Conservation (phyloP, 768 basidiomycete genomes). For the Strobilomyces dryophilus region DNA sequence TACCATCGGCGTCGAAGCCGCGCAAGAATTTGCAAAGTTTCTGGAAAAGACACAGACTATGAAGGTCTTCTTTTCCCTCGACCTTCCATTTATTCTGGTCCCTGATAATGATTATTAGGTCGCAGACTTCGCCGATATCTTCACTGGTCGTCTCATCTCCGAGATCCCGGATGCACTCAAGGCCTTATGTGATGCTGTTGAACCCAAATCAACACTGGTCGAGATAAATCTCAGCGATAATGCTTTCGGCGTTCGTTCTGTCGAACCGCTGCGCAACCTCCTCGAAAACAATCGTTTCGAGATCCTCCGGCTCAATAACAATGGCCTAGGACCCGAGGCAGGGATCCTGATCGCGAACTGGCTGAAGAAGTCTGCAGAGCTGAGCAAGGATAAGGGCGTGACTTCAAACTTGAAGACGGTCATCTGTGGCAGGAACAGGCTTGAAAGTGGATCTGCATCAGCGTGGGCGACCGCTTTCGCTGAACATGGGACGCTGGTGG, state of each 20-base stretch:
- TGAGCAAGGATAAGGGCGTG: constrained; percentile 62
- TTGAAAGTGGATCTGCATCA: constrained; percentile 83
- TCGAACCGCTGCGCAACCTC: constrained; percentile 90
- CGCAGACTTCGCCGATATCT: constrained; percentile 96
- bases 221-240: constrained; percentile 94
- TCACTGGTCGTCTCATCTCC: constrained; percentile 91
- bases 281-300: constrained; percentile 76
- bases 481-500: constrained; percentile 73
- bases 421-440: constrained; percentile 93
- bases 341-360: constrained; percentile 85
- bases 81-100: neutral
- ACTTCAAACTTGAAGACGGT: constrained; percentile 71
- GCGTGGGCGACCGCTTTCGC: constrained; percentile 88
- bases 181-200: constrained; percentile 84
- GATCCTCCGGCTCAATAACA: constrained; percentile 90
- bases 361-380: constrained; percentile 67
- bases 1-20: constrained; percentile 89
- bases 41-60: constrained; percentile 62
- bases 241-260: constrained; percentile 93
- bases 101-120: constrained; percentile 46
- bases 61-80: constrained; percentile 45
- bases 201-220: constrained; percentile 71
- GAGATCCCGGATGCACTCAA: constrained; percentile 91
- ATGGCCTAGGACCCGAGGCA: constrained; percentile 90
- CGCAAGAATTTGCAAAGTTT: constrained; percentile 77